Evolutionary conservation across 495 filamentous ascomycete genomes (phyloP).

Genomic region (Penicillium tannophilum): DNA sequence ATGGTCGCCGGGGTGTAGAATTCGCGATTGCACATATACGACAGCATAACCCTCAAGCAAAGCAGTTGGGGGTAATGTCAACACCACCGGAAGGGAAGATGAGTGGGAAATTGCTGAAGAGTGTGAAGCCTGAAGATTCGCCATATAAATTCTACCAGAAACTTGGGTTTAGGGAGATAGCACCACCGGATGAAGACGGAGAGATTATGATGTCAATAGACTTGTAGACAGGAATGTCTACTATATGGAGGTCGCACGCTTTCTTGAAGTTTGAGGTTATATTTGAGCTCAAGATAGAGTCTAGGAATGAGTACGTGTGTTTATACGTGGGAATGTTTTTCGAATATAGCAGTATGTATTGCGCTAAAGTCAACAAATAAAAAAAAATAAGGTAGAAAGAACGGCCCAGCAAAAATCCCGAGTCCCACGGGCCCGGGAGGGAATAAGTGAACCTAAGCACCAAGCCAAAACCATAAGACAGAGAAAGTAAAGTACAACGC

Average conservation of each 20-base stretch:
- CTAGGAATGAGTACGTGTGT: too few species aligned
- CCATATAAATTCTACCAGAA: background rate
- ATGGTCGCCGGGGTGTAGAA: background rate
- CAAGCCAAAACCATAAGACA: conserved; percentile 25
- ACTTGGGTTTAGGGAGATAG: background rate
- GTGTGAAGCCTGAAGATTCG: background rate
- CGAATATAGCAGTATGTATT: conserved; percentile 11
- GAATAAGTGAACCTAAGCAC: conserved; percentile 29
- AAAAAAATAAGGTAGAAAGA: conserved; percentile 9
- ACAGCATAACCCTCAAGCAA: background rate
- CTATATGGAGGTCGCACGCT: too few species aligned
- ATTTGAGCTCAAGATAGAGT: too few species aligned
- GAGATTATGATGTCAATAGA: background rate
- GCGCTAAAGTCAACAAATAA: conserved; percentile 25
- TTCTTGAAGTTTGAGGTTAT: too few species aligned
- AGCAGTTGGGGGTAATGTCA: background rate
- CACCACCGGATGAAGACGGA: conserved; percentile 1
- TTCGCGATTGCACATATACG: background rate
- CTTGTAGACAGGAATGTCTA: background rate
- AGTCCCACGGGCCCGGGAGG: conserved; percentile 17
- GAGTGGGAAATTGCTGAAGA: background rate
- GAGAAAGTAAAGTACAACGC: conserved; percentile 25
- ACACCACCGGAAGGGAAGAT: background rate
- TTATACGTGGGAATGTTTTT: background rate
- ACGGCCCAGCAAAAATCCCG: conserved; percentile 16